phyloP scores from a whole-genome alignment of 148 eudicot species.

The Polygonum aviculare region DNA sequence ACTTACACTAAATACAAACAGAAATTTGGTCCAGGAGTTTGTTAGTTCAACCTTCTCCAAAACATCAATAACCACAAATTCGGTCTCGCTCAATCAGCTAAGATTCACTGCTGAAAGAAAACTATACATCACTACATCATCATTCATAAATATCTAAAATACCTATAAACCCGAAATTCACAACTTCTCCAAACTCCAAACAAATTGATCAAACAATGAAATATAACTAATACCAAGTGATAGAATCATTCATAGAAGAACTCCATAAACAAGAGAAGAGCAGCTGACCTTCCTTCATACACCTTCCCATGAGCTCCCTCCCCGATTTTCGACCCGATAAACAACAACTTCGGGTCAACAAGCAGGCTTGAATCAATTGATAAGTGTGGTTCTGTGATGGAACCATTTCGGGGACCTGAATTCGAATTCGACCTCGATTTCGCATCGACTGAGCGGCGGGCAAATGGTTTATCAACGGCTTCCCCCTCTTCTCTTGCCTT shows the following conservation, averaged over 20 bases:
- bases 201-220: not conserved
- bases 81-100: not conserved
- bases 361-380: slow-evolving; percentile 59
- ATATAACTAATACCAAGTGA: not conserved
- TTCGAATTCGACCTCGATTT: slow-evolving; percentile 20
- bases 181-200: not conserved
- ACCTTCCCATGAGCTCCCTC: slow-evolving; percentile 91
- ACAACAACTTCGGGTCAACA: slow-evolving; percentile 70
- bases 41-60: not conserved
- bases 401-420: slow-evolving; percentile 35
- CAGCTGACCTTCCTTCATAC: slow-evolving; percentile 64
- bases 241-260: not conserved
- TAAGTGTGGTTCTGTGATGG: slow-evolving; percentile 26
- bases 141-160: not conserved
- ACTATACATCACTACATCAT: not conserved
- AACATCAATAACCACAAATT: not conserved
- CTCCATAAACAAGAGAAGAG: not conserved
- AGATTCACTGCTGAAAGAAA: not conserved
- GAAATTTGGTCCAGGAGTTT: not conserved
- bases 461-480: slow-evolving; percentile 15
- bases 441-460: slow-evolving; percentile 12
- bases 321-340: slow-evolving; percentile 70
- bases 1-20: not conserved
- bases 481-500: slow-evolving; percentile 21
- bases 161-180: not conserved